Conservation (phyloP, 2,329 filamentous ascomycete species). For the Trichoderma sp. region DNA sequence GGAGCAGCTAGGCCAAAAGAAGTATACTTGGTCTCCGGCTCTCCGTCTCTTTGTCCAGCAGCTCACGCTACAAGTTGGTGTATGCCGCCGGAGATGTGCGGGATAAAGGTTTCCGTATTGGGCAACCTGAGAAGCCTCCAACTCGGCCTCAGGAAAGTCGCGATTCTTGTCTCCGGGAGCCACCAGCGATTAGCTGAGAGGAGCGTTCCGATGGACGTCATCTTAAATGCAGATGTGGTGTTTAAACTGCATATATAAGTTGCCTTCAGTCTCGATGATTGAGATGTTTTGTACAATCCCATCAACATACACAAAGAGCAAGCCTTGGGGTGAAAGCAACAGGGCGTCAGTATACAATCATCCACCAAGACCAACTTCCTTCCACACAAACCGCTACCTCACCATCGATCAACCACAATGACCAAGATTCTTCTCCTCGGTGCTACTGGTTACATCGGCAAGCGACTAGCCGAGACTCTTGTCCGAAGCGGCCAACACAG, state of each 20-base stretch:
- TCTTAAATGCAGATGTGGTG: neutral
- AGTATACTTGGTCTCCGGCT: neutral
- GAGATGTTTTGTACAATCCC: neutral
- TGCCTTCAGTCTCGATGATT: neutral
- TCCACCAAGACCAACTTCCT: neutral
- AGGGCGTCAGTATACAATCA: no score
- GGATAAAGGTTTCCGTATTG: neutral
- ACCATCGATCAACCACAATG: conserved; percentile 5
- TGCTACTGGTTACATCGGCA: conserved; percentile 29
- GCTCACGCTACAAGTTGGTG: neutral
- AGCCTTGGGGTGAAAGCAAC: no score
- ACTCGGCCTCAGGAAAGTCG: neutral
- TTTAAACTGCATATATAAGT: neutral
- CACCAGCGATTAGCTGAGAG: neutral
- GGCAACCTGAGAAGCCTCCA: neutral
- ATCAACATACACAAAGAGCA: neutral
- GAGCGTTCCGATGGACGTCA: neutral
- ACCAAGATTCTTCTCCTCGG: conserved; percentile 28
- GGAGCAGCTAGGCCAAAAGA: neutral
- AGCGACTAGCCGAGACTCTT: conserved; percentile 21
- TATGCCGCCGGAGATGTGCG: neutral
- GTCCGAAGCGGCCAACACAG: conserved; percentile 28
- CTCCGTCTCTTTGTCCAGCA: neutral
- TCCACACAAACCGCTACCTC: neutral
- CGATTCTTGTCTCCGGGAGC: conserved; percentile 5